Conservation (phyloP, 1,139 yeast genomes). For the Lodderomyces jiufengensis region DNA sequence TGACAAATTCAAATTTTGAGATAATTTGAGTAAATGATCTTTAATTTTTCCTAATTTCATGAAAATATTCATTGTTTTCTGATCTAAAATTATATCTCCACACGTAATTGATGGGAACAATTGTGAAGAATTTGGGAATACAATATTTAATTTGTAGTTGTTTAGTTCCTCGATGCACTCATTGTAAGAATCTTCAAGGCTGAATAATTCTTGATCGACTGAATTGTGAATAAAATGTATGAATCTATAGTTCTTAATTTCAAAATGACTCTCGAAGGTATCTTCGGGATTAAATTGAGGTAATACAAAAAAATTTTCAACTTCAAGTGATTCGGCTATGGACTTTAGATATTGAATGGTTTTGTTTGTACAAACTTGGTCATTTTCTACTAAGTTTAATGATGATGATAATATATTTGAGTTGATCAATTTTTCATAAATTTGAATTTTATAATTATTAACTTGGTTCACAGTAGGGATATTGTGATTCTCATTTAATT, state of each 20-base stretch:
- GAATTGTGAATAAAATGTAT: no score
- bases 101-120: slow-evolving; percentile 16
- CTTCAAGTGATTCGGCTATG: background rate
- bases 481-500: slow-evolving; percentile 25
- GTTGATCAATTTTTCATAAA: slow-evolving; percentile 15
- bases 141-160: no score
- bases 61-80: background rate
- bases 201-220: background rate
- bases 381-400: background rate
- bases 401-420: slow-evolving; percentile 7
- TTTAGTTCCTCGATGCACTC: background rate
- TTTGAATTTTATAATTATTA: slow-evolving; percentile 20
- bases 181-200: background rate
- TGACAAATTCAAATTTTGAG: slow-evolving; percentile 9
- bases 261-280: no score
- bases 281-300: no score
- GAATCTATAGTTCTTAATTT: no score
- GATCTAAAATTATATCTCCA: slow-evolving; percentile 5
- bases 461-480: slow-evolving; percentile 26
- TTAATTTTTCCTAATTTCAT: slow-evolving; percentile 16
- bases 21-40: slow-evolving; percentile 14
- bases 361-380: slow-evolving; percentile 6
- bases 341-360: slow-evolving; percentile 5
- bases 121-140: slow-evolving; percentile 11
- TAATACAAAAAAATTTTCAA: no score